Percentiles rank a stretch among this genome's conserved stretches.
These are phyloP conservation scores for Ajuga reptans DNA, from an alignment of 305 asterid genomes.

Conservation along the genomic window DNA sequence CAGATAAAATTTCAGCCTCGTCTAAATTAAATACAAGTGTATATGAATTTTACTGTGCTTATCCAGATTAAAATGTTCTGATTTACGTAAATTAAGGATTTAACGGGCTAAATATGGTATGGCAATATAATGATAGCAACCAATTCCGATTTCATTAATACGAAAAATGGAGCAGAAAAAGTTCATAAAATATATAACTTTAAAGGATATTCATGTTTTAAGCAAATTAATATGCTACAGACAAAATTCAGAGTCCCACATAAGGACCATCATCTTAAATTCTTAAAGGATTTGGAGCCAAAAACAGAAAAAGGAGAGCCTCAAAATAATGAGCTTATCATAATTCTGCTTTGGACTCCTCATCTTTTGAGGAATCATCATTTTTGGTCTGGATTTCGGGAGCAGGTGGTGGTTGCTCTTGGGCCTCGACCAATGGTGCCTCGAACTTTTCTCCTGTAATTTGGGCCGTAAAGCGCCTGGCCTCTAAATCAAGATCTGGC, in stretches of 20 bases:
- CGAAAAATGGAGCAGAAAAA: too few relatives aligned
- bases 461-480: conserved; percentile 69
- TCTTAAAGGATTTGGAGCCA: too few relatives aligned
- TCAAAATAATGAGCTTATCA: conserved; percentile 27
- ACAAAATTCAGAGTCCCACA: conserved; percentile 25
- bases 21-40: too few relatives aligned
- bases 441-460: conserved; percentile 56
- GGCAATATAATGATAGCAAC: too few relatives aligned
- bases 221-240: neutral
- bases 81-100: too few relatives aligned
- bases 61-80: too few relatives aligned
- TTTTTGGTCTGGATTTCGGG: conserved; percentile 20
- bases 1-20: too few relatives aligned
- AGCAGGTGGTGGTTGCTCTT: conserved; percentile 36
- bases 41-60: too few relatives aligned
- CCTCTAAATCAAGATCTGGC: conserved; percentile 94
- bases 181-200: too few relatives aligned
- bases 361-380: conserved; percentile 34
- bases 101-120: too few relatives aligned
- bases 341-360: conserved; percentile 72
- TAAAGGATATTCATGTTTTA: neutral
- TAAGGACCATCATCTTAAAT: conserved; percentile 1
- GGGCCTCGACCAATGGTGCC: too few relatives aligned
- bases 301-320: neutral
- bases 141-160: too few relatives aligned